Percentiles rank a stretch among this genome's conserved stretches.
These are phyloP conservation scores for Beauveria sp. DNA, from an alignment of 2,329 filamentous ascomycete genomes.

Conservation along the genomic window DNA sequence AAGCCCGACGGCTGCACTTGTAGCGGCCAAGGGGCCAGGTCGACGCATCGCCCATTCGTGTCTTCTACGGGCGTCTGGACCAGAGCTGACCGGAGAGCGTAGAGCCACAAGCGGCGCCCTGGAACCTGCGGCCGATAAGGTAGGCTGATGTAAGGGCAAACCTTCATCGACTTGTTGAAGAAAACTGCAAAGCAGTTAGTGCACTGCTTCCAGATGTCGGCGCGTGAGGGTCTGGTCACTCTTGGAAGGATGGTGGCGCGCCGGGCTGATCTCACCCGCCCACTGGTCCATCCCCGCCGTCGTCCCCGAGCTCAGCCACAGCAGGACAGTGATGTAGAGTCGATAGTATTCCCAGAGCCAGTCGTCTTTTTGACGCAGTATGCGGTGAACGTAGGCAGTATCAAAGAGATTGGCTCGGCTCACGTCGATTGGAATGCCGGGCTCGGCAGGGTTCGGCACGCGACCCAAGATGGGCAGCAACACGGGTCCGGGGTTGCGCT, in stretches of 20 bases:
- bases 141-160: too few species aligned
- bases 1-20: conserved; percentile 24
- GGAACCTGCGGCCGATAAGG: conserved; percentile 19
- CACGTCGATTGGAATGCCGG: conserved; percentile 35
- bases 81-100: too few species aligned
- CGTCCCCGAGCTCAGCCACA: conserved; percentile 27
- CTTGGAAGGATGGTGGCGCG: conserved; percentile 22
- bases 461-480: conserved; percentile 15
- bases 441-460: conserved; percentile 13
- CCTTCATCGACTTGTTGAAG: too few species aligned
- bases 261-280: conserved; percentile 28
- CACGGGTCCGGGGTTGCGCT: conserved; percentile 16
- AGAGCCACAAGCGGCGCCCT: too few species aligned
- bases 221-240: conserved; percentile 9
- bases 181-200: too few species aligned
- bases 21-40: too few species aligned
- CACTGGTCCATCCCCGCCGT: conserved; percentile 33
- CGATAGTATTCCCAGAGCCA: conserved; percentile 36
- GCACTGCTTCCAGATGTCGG: too few species aligned
- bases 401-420: conserved; percentile 37
- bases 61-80: too few species aligned
- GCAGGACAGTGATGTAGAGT: conserved; percentile 27
- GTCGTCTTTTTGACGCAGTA: conserved; percentile 26
- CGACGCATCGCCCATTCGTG: too few species aligned
- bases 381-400: conserved; percentile 35